phyloP scores from a whole-genome alignment of 768 basidiomycete species.

The Russula lepida region DNA sequence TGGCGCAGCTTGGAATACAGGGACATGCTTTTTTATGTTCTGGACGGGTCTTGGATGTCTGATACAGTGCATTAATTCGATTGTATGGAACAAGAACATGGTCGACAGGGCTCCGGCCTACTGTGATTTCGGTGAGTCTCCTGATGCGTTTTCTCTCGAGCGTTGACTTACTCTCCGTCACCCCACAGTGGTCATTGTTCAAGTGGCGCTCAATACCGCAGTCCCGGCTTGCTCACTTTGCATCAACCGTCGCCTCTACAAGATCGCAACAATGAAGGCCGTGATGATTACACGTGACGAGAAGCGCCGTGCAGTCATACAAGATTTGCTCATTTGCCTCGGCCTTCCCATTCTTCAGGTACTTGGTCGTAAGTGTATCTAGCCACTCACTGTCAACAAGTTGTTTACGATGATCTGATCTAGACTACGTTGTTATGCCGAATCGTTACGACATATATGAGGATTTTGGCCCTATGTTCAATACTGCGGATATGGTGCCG shows the following conservation, averaged over 20 bases:
- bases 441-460: slow-evolving; percentile 23
- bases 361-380: not conserved
- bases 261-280: slow-evolving; percentile 31
- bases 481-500: slow-evolving; percentile 28
- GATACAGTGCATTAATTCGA: slow-evolving; percentile 52
- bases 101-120: slow-evolving; percentile 39
- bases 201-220: slow-evolving; percentile 30
- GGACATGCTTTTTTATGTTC: slow-evolving; percentile 62
- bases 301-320: not conserved
- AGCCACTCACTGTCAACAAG: not conserved
- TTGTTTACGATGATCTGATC: not conserved
- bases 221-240: slow-evolving; percentile 35
- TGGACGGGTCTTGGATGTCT: slow-evolving; percentile 58
- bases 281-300: slow-evolving; percentile 25
- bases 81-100: slow-evolving; percentile 61
- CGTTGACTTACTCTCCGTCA: not conserved
- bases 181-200: slow-evolving; percentile 33
- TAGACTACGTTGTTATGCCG: not conserved
- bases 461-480: slow-evolving; percentile 38
- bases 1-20: slow-evolving; percentile 51
- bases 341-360: slow-evolving; percentile 12
- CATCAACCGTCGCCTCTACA: slow-evolving; percentile 44
- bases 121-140: slow-evolving; percentile 49
- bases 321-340: slow-evolving; percentile 25
- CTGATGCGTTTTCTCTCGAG: not conserved